phyloP scores from a whole-genome alignment of 192 early-diverging fungal species.

The Polychytrium aggregatum region DNA sequence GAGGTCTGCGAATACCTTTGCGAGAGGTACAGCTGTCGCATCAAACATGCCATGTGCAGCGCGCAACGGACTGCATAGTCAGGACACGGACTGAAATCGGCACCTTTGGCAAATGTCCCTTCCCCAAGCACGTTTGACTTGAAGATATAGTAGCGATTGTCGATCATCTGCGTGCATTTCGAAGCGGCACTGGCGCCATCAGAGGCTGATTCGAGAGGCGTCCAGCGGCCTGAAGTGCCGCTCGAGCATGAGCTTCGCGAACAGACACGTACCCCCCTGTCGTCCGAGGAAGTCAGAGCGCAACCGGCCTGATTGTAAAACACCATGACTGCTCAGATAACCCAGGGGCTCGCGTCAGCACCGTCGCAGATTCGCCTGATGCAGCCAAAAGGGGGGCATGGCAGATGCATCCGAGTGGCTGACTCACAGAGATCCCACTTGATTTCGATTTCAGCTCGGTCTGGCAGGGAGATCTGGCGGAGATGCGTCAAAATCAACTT shows the following conservation, averaged over 20 bases:
- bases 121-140: conserved; percentile 1
- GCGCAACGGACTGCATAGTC: neutral
- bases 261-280: too few species aligned
- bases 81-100: neutral
- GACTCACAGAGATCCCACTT: conserved; percentile 6
- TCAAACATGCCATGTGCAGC: too few species aligned
- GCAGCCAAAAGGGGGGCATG: too few species aligned
- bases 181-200: too few species aligned
- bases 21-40: too few species aligned
- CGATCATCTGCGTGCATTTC: conserved; percentile 8
- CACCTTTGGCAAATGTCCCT: conserved; percentile 14
- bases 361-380: too few species aligned
- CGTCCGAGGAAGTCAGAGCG: too few species aligned
- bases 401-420: neutral
- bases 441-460: conserved; percentile 10
- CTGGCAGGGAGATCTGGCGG: conserved; percentile 1
- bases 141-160: conserved; percentile 9
- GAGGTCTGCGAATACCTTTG: too few species aligned
- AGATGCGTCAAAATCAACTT: neutral
- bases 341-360: neutral
- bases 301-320: conserved; percentile 1
- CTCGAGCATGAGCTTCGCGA: too few species aligned
- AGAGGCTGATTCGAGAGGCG: too few species aligned
- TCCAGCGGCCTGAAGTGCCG: too few species aligned
- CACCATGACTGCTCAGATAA: conserved; percentile 2